Conservation (phyloP, 2,329 filamentous ascomycete genomes). For the Nannizziopsis barbatae region DNA sequence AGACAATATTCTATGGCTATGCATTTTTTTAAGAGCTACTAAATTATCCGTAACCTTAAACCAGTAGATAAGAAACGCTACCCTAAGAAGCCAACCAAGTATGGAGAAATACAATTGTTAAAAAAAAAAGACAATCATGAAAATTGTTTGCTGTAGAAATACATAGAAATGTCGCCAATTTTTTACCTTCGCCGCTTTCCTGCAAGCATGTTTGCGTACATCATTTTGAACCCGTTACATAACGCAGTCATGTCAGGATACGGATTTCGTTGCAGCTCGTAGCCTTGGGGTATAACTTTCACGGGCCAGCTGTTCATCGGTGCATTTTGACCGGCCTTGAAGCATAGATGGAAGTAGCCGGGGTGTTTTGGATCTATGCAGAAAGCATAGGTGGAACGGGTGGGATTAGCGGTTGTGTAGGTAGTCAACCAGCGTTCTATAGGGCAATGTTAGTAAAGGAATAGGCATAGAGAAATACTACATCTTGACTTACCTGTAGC, state of each 20-base stretch:
- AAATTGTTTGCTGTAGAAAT: constrained; percentile 1
- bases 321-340: constrained; percentile 75
- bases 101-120: background rate
- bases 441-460: background rate
- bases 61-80: background rate
- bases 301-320: constrained; percentile 69
- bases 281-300: constrained; percentile 84
- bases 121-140: background rate
- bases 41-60: background rate
- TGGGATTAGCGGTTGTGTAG: constrained; percentile 92
- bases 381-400: constrained; percentile 86
- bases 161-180: background rate
- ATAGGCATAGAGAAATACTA: background rate
- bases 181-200: constrained; percentile 11
- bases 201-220: constrained; percentile 56
- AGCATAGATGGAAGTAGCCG: constrained; percentile 91
- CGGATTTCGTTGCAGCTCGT: constrained; percentile 73
- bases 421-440: constrained; percentile 89
- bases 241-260: constrained; percentile 93
- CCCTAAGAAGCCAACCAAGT: background rate
- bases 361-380: constrained; percentile 86
- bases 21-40: no score
- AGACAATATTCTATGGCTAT: no score
- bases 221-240: constrained; percentile 92
- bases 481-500: constrained; percentile 62